Conservation (phyloP, 139 green algal species). For the Micromonas pusilla region DNA sequence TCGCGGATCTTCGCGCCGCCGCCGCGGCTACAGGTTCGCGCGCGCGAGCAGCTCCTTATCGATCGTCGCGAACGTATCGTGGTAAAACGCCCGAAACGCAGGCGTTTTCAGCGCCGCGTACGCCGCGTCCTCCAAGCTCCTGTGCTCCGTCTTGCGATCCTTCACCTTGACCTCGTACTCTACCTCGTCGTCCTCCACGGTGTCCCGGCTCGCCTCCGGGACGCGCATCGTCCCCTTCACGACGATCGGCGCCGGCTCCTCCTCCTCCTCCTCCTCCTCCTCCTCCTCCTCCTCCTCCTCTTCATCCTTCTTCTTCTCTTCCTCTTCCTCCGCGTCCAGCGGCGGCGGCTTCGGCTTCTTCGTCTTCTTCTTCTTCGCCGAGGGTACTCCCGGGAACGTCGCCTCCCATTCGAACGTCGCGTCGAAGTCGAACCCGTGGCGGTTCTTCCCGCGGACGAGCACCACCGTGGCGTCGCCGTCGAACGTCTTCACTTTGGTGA, state of each 20-base stretch:
- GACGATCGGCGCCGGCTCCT: neutral
- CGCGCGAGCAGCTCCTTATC: neutral
- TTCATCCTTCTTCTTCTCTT: too few species aligned
- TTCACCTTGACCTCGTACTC: neutral
- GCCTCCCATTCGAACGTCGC: neutral
- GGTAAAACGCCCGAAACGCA: neutral
- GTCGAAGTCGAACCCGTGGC: constrained; percentile 19
- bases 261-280: neutral
- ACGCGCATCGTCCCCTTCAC: constrained; percentile 4
- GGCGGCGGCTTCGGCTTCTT: too few species aligned
- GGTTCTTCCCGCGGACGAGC: neutral
- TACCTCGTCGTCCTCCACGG: constrained; percentile 4
- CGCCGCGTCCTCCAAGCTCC: neutral
- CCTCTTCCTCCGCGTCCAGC: too few species aligned
- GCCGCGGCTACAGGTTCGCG: neutral
- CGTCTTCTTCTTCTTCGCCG: too few species aligned
- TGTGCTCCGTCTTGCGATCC: neutral
- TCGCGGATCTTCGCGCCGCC: neutral
- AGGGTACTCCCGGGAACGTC: too few species aligned
- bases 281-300: neutral
- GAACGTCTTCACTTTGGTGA: constrained; percentile 2
- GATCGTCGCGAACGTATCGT: neutral
- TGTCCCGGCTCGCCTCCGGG: neutral
- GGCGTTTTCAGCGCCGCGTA: neutral
- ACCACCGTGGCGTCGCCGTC: constrained; percentile 1